These are phyloP conservation scores for Breviolum minutum DNA, from an alignment of 73 alveolate genomes.

Conservation along the genomic window DNA sequence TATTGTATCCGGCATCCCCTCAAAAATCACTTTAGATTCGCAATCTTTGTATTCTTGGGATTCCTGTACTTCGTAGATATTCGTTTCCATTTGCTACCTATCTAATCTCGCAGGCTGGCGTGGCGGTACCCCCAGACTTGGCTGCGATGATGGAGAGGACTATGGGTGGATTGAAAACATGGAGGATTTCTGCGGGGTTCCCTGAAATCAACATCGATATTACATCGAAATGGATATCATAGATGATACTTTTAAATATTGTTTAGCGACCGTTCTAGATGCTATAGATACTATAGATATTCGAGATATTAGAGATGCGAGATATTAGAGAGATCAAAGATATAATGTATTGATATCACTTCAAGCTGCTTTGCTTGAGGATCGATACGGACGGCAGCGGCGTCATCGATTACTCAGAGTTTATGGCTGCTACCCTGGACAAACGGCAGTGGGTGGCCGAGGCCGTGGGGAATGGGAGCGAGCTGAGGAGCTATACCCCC, in stretches of 20 bases:
- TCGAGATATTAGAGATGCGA: neutral
- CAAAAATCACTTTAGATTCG: no score
- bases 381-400: constrained; percentile 94
- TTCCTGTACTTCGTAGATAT: no score
- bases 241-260: no score
- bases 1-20: no score
- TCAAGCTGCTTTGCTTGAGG: neutral
- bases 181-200: neutral
- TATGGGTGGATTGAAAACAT: neutral
- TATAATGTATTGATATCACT: neutral
- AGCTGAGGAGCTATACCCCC: no score
- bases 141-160: constrained; percentile 89
- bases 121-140: constrained; percentile 77
- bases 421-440: constrained; percentile 94
- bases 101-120: constrained; percentile 79
- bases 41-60: no score
- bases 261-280: no score
- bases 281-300: neutral
- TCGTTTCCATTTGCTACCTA: no score
- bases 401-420: constrained; percentile 74
- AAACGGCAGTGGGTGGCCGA: constrained; percentile 89
- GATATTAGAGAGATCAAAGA: neutral
- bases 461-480: neutral
- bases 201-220: neutral
- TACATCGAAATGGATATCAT: neutral